phyloP scores from a whole-genome alignment of 2,329 filamentous ascomycete genomes.

The Ophiostoma sp. region DNA sequence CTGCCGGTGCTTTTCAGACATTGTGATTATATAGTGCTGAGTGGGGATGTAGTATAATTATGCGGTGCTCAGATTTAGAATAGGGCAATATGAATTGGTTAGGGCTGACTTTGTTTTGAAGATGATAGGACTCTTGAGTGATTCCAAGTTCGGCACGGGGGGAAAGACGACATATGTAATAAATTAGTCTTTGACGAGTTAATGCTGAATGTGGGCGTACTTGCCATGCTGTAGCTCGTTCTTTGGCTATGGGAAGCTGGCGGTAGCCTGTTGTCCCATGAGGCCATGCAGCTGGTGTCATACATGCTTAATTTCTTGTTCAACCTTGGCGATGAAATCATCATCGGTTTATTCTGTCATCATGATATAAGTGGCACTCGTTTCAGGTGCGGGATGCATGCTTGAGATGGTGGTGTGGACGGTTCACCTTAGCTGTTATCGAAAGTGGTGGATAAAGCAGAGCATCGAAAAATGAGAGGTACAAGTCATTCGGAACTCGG shows the following conservation, averaged over 20 bases:
- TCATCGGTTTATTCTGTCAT: background rate
- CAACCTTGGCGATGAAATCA: background rate
- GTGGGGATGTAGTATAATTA: background rate
- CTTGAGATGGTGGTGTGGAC: slow-evolving; percentile 2
- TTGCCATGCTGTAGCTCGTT: background rate
- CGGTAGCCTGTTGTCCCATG: background rate
- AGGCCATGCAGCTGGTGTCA: background rate
- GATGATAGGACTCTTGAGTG: background rate
- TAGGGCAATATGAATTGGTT: background rate
- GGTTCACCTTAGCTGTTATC: background rate
- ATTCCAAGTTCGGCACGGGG: background rate
- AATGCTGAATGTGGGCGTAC: background rate
- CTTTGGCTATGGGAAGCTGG: background rate
- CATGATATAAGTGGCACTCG: background rate
- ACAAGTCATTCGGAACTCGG: background rate
- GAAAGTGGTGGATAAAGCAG: background rate
- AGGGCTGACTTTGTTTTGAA: background rate
- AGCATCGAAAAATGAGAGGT: background rate
- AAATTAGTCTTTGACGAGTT: background rate
- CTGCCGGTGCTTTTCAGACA: background rate
- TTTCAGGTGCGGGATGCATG: background rate
- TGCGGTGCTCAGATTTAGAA: background rate
- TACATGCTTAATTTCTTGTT: background rate
- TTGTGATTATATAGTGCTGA: background rate
- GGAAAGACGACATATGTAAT: background rate